Evolutionary conservation across 1,139 yeast species (phyloP), one percentile per base, ranked within the genome.

Genomic region (Geotrichum klebahnii): DNA sequence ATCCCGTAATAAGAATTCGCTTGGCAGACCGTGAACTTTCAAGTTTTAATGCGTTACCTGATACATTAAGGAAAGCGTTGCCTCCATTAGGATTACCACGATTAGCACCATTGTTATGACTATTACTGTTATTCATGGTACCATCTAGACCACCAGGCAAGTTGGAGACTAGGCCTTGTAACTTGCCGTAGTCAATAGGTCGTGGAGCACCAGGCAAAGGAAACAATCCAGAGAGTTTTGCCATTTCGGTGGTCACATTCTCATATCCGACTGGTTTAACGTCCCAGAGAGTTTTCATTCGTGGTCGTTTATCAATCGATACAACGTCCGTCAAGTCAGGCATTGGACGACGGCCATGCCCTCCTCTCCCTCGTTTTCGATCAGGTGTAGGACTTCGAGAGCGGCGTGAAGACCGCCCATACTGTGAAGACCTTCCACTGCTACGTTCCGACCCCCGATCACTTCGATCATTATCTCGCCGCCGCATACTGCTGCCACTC

Each of bases 221-320:
- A 59, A 87, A 89, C 3, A 85, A 67, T 0, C 96, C 96, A 0
- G 90, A 80, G 19, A 85, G 71, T 61, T 89, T 89, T 3, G 95
- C 95, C 57, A 85, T 74, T 57, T 82, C 88, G 0, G 94, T 85
- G 1, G 87, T 77, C 2, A 86, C 81, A 10, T 77, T 75, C 61
- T 87, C 95, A 64, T 84, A 86, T 0, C 90, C 95, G 43, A 74
- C 70, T 0, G 96, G 90, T 31, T 76, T 75, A 14, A 78, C 71
- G 45, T 89, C 95, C 96, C 96, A 89, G 49, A 75, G 69, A 0
- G 85, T 74, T 35, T 75, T 78, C 6, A 73, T 67, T 36, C 80
- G 71, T 44, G 60, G 59, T 12, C 79, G 60, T 46, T 73, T 66
- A 50, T 76, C 72, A 17, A 80, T 65, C 0, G 82, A 72, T 0